Evolutionary conservation across 2,329 filamentous ascomycete species (phyloP).

Genomic region (Trichoderma oligosporum): DNA sequence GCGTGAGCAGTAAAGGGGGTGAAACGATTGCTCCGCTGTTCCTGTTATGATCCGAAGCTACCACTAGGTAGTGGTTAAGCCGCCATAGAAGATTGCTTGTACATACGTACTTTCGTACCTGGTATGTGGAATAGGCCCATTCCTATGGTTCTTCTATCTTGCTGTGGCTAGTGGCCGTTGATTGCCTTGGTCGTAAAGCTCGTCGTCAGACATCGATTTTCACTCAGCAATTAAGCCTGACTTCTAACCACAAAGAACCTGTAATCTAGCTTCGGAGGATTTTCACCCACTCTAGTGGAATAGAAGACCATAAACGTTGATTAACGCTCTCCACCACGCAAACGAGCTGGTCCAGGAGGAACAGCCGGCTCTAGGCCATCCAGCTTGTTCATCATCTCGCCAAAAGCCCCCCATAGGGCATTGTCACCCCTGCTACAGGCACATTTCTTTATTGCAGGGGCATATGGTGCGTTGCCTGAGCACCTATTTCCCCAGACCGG

Average conservation of each 20-base stretch:
- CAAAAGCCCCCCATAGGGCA: constrained; percentile 15
- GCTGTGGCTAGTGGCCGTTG: constrained; percentile 11
- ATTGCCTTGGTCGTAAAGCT: background rate
- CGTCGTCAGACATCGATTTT: constrained; percentile 5
- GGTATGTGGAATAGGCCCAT: constrained; percentile 5
- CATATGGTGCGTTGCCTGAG: constrained; percentile 15
- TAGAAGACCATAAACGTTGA: background rate
- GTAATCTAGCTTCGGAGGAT: background rate
- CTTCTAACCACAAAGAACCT: background rate
- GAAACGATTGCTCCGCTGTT: constrained; percentile 10
- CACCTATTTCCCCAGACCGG: constrained; percentile 14
- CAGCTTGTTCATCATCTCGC: constrained; percentile 15
- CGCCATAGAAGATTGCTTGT: background rate
- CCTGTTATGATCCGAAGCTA: constrained; percentile 8
- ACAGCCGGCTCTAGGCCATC: constrained; percentile 3
- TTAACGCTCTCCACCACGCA: background rate
- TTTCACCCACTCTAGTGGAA: background rate
- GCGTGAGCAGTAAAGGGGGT: constrained; percentile 10
- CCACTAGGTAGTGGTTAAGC: constrained; percentile 6
- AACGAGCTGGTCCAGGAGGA: background rate
- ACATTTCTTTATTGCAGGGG: constrained; percentile 15
- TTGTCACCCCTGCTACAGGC: constrained; percentile 16
- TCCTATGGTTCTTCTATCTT: constrained; percentile 9
- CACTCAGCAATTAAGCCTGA: background rate
- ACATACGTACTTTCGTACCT: constrained; percentile 9